Evolutionary conservation across 108 stramenopile species (phyloP), one percentile per base, ranked within the genome.

Genomic region (Cyclotella cryptica): DNA sequence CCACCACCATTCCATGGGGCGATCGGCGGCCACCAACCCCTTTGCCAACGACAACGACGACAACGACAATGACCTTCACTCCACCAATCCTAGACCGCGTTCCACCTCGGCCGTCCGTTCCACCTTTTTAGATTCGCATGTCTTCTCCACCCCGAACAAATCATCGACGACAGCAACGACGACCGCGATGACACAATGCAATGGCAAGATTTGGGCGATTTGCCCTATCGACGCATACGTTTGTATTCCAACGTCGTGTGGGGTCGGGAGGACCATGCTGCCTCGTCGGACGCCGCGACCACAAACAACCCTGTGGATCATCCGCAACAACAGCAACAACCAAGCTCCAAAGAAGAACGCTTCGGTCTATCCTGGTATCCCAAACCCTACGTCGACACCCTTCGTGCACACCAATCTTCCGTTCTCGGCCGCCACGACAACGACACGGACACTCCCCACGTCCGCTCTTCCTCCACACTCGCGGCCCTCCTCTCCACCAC

Each of bases 191-290:
- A 49, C n/a, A n/a, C 47, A 3, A 49, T n/a, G 47, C 15, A 17
- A 49, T 94, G 91, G 91, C 88, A 92, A 70, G 91, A 89, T 73
- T 72, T 94, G 40, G 91, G 91, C 19, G 93, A 94, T 64, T 64
- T 94, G 47, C 93, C 93, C n/a, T 94, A 94, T 69, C 90, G 93
- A 51, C 53, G 89, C 13, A 79, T 94, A 42, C 83, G 86, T 10
- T 55, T 92, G 41, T 92, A 92, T 61, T 75, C 83, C 19, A 81
- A 90, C 73, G 80, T 94, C 11, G 42, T 53, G n/a, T 94, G 93
- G 93, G 84, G 84, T 29, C 66, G 55, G n/a, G n/a, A n/a, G n/a
- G n/a, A n/a, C n/a, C 9, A 44, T 30, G 21, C 26, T 30, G 12
- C 44, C 40, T 13, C 30, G 44, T 22, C 49, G 49, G 19, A 51